These are phyloP conservation scores for Nitzschia palea DNA, from an alignment of 108 stramenopile species.

Conservation along the genomic window DNA sequence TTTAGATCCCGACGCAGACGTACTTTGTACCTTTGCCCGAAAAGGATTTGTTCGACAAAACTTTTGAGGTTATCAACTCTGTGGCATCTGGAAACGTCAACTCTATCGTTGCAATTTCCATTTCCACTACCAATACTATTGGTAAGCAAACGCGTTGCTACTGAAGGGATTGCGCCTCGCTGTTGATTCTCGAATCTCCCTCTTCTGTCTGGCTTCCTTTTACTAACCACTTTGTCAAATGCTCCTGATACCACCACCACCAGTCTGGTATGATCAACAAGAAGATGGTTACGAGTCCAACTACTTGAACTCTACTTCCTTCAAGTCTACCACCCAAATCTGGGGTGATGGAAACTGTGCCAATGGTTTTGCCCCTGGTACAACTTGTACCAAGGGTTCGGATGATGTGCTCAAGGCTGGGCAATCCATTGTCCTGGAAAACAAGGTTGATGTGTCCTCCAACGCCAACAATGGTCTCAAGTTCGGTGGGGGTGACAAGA, in stretches of 20 bases:
- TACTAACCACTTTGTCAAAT: too few relatives aligned
- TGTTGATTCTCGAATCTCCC: too few relatives aligned
- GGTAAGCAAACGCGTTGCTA: too few relatives aligned
- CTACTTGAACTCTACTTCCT: neutral
- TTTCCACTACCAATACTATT: neutral
- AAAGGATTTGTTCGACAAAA: neutral
- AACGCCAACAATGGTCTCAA: too few relatives aligned
- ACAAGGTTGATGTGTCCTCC: conserved; percentile 9
- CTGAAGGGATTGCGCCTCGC: too few relatives aligned
- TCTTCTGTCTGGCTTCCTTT: too few relatives aligned
- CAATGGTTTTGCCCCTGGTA: conserved; percentile 25
- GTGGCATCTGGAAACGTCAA: neutral
- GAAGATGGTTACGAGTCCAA: neutral
- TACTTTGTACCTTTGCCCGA: conserved; percentile 14
- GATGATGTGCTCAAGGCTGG: conserved; percentile 18
- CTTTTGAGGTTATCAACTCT: neutral
- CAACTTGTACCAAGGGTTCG: neutral
- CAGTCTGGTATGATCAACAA: neutral
- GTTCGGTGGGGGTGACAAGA: conserved; percentile 30
- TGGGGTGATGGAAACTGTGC: conserved; percentile 32
- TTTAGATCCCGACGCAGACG: neutral
- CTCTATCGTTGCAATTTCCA: neutral
- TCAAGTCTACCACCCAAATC: conserved; percentile 10
- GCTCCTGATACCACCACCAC: too few relatives aligned
- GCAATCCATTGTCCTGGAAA: conserved; percentile 23